Evolutionary conservation across 176 grass and related monocot species (phyloP).

Genomic region (Tillandsia leiboldiana): DNA sequence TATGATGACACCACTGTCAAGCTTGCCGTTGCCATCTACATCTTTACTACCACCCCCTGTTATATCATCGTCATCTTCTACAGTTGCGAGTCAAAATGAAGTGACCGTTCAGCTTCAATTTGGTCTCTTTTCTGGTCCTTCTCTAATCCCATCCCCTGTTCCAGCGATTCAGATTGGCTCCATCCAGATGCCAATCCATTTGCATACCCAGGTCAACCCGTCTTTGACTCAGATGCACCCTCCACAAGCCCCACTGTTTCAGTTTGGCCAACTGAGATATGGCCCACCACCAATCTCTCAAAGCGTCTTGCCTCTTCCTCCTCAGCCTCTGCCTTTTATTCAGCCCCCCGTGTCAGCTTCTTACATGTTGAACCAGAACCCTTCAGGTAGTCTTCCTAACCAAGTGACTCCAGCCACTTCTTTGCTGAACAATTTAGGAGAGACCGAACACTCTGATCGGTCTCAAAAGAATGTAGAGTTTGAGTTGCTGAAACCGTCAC

Average conservation of each 20-base stretch:
- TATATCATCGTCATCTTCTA: slow-evolving; percentile 32
- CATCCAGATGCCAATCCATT: slow-evolving; percentile 96
- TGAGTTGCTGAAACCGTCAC: slow-evolving; percentile 25
- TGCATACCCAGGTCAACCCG: slow-evolving; percentile 58
- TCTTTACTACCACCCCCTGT: slow-evolving; percentile 28
- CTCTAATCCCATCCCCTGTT: slow-evolving; percentile 81
- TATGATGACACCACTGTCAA: slow-evolving; percentile 25
- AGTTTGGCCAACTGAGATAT: slow-evolving; percentile 93
- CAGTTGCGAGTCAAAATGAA: slow-evolving; percentile 36
- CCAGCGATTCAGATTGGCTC: slow-evolving; percentile 98
- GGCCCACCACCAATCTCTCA: slow-evolving; percentile 36
- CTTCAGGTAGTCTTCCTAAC: slow-evolving; percentile 30
- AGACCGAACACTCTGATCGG: background rate
- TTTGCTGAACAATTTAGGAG: slow-evolving; percentile 26
- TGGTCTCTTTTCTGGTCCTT: slow-evolving; percentile 90
- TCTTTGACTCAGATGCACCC: slow-evolving; percentile 45
- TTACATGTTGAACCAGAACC: slow-evolving; percentile 47
- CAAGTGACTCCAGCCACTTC: slow-evolving; percentile 23
- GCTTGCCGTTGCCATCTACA: slow-evolving; percentile 38
- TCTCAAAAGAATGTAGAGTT: slow-evolving; percentile 17
- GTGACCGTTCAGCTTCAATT: slow-evolving; percentile 68
- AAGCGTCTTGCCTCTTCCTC: slow-evolving; percentile 21
- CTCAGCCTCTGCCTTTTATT: slow-evolving; percentile 34
- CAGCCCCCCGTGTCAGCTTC: slow-evolving; percentile 29
- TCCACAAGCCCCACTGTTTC: slow-evolving; percentile 60